Percentiles rank a stretch among this genome's conserved stretches.
phyloP scores from a whole-genome alignment of 768 basidiomycete species.

The Suillus subalutaceus region DNA sequence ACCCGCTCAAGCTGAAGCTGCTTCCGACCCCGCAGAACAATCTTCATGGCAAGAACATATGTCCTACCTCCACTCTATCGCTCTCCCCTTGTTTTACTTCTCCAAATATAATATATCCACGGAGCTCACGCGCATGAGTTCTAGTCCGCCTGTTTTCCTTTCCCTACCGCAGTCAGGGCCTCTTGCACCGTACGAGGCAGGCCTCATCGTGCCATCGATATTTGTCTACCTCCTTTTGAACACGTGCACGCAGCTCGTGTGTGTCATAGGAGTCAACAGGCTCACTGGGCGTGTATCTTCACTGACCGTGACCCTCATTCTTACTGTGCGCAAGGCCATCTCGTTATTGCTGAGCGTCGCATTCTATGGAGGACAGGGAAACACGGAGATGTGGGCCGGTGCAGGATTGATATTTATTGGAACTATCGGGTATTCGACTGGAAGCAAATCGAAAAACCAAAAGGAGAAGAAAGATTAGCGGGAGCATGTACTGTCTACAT shows the following conservation, averaged over 20 bases:
- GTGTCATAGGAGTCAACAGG: slow-evolving; percentile 85
- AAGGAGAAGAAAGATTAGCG: slow-evolving; percentile 31
- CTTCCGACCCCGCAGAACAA: slow-evolving; percentile 19
- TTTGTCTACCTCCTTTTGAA: slow-evolving; percentile 71
- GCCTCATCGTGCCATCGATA: slow-evolving; percentile 54
- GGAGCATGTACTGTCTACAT: no score
- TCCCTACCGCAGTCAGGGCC: slow-evolving; percentile 11
- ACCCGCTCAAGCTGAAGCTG: slow-evolving; percentile 25
- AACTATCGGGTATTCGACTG: slow-evolving; percentile 65
- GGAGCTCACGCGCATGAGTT: slow-evolving; percentile 19
- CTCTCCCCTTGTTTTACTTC: slow-evolving; percentile 75
- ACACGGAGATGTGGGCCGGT: slow-evolving; percentile 65
- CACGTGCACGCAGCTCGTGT: slow-evolving; percentile 82
- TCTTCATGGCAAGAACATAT: slow-evolving; percentile 84
- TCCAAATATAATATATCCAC: slow-evolving; percentile 52
- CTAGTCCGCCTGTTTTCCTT: slow-evolving; percentile 20
- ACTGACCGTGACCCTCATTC: slow-evolving; percentile 76
- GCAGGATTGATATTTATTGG: slow-evolving; percentile 71
- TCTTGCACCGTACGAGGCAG: slow-evolving; percentile 28
- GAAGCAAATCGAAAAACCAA: slow-evolving; percentile 10
- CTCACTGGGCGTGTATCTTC: slow-evolving; percentile 77
- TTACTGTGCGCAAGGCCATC: slow-evolving; percentile 80
- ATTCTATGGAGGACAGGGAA: slow-evolving; percentile 44
- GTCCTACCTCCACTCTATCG: slow-evolving; percentile 88
- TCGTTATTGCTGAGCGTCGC: slow-evolving; percentile 74